Evolutionary conservation across 1,139 yeast species (phyloP).

Genomic region (Spathaspora sp.): DNA sequence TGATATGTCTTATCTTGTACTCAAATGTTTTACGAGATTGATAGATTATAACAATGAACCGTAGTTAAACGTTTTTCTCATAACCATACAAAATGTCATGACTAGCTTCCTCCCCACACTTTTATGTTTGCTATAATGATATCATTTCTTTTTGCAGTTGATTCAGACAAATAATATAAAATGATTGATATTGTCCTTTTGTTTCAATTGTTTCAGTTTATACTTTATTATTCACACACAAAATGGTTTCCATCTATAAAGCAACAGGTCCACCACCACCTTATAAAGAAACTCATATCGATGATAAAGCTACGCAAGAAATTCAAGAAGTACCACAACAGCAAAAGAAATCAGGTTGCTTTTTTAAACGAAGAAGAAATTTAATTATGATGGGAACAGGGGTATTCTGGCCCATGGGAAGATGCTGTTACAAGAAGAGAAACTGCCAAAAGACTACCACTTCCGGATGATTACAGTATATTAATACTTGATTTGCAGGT

Average conservation of each 20-base stretch:
- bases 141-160: no score
- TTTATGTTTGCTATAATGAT: no score
- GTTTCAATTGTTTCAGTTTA: background rate
- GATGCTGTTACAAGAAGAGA: background rate
- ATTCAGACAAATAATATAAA: no score
- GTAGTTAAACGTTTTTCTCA: no score
- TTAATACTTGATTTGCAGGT: background rate
- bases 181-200: no score
- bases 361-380: background rate
- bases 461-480: conserved; percentile 5
- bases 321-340: background rate
- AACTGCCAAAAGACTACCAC: conserved; percentile 3
- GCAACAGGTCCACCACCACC: background rate
- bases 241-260: background rate
- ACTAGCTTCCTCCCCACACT: no score
- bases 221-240: no score
- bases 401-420: background rate
- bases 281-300: background rate
- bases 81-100: no score
- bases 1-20: no score
- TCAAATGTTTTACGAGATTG: no score
- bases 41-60: no score
- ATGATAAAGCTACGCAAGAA: background rate
- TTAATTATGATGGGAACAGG: background rate
- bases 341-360: background rate